Evolutionary conservation across 148 eudicot species (phyloP).

Genomic region (Polygonum maritimum): DNA sequence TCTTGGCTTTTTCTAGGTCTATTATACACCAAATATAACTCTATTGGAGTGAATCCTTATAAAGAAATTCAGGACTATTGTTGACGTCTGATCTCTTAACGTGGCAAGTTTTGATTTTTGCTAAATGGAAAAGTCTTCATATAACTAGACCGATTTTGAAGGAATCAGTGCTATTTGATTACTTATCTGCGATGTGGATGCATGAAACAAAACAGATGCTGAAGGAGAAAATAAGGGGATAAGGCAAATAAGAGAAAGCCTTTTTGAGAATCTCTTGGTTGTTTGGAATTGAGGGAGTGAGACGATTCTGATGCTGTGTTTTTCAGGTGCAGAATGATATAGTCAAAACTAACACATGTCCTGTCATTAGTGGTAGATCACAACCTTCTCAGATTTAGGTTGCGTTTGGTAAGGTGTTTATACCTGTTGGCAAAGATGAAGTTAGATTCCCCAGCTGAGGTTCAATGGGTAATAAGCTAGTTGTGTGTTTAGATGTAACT

Average conservation of each 20-base stretch:
- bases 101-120: neutral
- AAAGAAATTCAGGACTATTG: neutral
- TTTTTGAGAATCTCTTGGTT: neutral
- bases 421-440: neutral
- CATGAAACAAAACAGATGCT: neutral
- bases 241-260: neutral
- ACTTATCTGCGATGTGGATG: neutral
- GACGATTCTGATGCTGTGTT: neutral
- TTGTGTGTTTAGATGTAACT: neutral
- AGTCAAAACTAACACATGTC: neutral
- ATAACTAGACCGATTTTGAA: neutral
- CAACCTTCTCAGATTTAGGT: neutral
- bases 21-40: neutral
- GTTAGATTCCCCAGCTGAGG: neutral
- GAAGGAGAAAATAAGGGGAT: neutral
- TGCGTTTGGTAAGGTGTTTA: neutral
- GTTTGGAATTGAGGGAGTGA: neutral
- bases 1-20: neutral
- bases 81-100: neutral
- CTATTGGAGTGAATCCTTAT: neutral
- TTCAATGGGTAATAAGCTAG: neutral
- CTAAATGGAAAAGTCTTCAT: neutral
- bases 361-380: neutral
- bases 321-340: constrained; percentile 7
- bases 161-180: neutral